Percentiles rank a stretch among this genome's conserved stretches.
phyloP scores from a whole-genome alignment of 192 early-diverging fungal species.

The Umbelopsis vinacea region DNA sequence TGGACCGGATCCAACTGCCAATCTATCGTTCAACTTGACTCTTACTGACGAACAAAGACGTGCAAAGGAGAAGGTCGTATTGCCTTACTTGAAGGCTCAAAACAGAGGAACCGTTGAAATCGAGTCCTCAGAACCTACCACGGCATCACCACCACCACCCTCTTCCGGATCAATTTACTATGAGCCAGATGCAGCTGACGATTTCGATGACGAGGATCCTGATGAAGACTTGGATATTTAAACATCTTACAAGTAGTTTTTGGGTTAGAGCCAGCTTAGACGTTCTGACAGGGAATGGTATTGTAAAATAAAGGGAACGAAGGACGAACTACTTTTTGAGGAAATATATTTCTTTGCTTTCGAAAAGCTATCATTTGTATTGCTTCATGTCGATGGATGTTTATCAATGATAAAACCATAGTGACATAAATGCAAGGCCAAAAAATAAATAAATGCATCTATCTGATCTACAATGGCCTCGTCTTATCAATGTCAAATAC shows the following conservation, averaged over 20 bases:
- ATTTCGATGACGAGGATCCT: slow-evolving; percentile 91
- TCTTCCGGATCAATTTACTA: slow-evolving; percentile 70
- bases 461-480: too few species aligned
- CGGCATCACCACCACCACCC: slow-evolving; percentile 16
- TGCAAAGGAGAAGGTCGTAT: slow-evolving; percentile 72
- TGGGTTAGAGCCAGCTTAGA: too few species aligned
- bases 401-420: too few species aligned
- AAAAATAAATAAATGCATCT: too few species aligned
- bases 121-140: neutral
- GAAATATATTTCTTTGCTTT: too few species aligned
- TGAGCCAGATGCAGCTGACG: slow-evolving; percentile 84
- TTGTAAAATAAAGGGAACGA: neutral
- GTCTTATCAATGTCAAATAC: too few species aligned
- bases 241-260: too few species aligned
- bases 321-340: too few species aligned
- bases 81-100: slow-evolving; percentile 82
- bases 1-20: slow-evolving; percentile 67
- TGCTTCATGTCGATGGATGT: too few species aligned
- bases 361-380: too few species aligned
- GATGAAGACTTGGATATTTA: slow-evolving; percentile 91
- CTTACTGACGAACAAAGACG: slow-evolving; percentile 84
- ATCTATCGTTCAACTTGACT: slow-evolving; percentile 82
- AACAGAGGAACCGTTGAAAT: slow-evolving; percentile 37
- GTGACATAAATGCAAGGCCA: too few species aligned
- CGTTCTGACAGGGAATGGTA: neutral